A percentile compares a stretch with the other conserved stretches of the same genome.
phyloP scores from a whole-genome alignment of 73 alveolate genomes.

The Paramecium octaurelia region DNA sequence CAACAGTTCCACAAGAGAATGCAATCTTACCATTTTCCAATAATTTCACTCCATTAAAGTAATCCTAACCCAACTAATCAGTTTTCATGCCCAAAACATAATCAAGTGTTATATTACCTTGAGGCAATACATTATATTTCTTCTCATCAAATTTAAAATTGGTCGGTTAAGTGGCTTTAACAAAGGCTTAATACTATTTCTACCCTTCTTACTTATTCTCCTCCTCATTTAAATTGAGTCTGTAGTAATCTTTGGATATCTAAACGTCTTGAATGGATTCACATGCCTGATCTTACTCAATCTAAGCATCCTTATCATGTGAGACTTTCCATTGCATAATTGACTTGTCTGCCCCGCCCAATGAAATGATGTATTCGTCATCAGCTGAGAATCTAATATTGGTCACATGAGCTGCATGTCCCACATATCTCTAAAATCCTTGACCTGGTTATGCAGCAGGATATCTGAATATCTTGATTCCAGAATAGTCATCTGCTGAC shows the following conservation, averaged over 20 bases:
- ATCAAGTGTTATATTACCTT: conserved; percentile 80
- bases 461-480: conserved; percentile 89
- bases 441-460: conserved; percentile 80
- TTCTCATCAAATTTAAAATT: conserved; percentile 6
- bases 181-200: conserved; percentile 81
- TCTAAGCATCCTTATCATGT: conserved; percentile 22
- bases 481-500: conserved; percentile 93
- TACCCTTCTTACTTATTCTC: neutral
- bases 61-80: conserved; percentile 84
- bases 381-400: conserved; percentile 79
- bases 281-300: neutral
- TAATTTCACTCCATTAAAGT: conserved; percentile 86
- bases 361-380: conserved; percentile 77
- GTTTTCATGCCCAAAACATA: conserved; percentile 86
- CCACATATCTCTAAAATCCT: conserved; percentile 81
- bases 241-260: neutral
- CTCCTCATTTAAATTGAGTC: neutral
- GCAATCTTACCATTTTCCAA: conserved; percentile 78
- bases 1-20: conserved; percentile 93
- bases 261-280: conserved; percentile 20
- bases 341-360: conserved; percentile 96
- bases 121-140: conserved; percentile 73
- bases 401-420: conserved; percentile 77
- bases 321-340: conserved; percentile 89
- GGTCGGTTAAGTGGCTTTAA: conserved; percentile 60